These are phyloP conservation scores for Leccinellum albellum DNA, from an alignment of 768 basidiomycete genomes.

Conservation along the genomic window DNA sequence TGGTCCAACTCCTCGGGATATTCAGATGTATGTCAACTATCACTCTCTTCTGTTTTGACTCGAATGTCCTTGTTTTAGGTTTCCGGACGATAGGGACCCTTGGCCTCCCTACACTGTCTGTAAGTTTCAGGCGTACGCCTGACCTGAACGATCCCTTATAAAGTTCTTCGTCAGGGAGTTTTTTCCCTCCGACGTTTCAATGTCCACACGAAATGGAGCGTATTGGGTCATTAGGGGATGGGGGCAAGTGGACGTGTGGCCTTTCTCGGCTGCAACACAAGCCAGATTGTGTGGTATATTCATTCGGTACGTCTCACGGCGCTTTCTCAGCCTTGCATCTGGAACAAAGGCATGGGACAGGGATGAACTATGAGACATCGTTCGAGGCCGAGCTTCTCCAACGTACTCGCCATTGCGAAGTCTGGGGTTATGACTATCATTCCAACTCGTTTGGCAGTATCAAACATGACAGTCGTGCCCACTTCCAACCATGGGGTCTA, in stretches of 20 bases:
- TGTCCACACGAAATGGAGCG: slow-evolving; percentile 44
- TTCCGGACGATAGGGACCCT: slow-evolving; percentile 48
- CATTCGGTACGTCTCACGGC: slow-evolving; percentile 42
- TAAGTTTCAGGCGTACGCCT: slow-evolving; percentile 30
- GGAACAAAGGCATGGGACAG: slow-evolving; percentile 14
- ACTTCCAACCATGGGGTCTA: slow-evolving; percentile 42
- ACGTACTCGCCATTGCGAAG: slow-evolving; percentile 44
- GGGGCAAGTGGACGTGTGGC: slow-evolving; percentile 71
- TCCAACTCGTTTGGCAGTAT: slow-evolving; percentile 34
- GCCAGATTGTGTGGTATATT: slow-evolving; percentile 56
- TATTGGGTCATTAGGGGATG: slow-evolving; percentile 53
- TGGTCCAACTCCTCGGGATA: slow-evolving; percentile 48
- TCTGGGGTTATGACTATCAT: slow-evolving; percentile 60
- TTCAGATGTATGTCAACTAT: slow-evolving; percentile 34
- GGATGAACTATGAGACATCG: slow-evolving; percentile 58
- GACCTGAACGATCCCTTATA: not conserved
- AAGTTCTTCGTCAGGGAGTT: slow-evolving; percentile 36
- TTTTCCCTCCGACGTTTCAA: slow-evolving; percentile 41
- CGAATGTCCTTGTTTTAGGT: slow-evolving; percentile 32
- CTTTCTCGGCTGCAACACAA: slow-evolving; percentile 52
- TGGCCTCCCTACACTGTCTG: slow-evolving; percentile 60
- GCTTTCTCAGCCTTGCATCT: not conserved
- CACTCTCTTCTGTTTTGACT: slow-evolving; percentile 2
- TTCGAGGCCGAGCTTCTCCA: slow-evolving; percentile 59
- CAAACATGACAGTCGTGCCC: slow-evolving; percentile 35